phyloP scores from a whole-genome alignment of 2,329 filamentous ascomycete genomes.

The Ustulina deusta region DNA sequence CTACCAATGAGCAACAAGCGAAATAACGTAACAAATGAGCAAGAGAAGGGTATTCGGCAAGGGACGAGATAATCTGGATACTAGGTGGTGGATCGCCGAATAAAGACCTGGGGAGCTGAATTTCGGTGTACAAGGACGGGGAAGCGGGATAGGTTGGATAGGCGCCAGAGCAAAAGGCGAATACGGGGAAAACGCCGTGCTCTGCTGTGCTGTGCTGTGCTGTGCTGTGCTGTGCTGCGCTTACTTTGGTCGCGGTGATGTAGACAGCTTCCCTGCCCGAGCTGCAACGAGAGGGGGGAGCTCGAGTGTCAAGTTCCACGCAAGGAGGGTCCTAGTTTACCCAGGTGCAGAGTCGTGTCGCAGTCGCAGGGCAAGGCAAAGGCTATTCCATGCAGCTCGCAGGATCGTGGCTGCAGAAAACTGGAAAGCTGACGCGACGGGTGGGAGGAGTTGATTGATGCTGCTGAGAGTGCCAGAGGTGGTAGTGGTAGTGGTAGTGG shows the following conservation, averaged over 20 bases:
- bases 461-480: constrained; percentile 21
- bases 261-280: constrained; percentile 24
- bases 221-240: constrained; percentile 14
- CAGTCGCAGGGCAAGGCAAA: constrained; percentile 22
- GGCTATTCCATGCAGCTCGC: constrained; percentile 34
- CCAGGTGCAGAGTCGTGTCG: constrained; percentile 15
- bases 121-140: constrained; percentile 3
- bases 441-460: constrained; percentile 21
- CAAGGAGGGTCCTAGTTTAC: constrained; percentile 12
- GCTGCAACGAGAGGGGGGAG: constrained; percentile 23
- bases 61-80: constrained; percentile 13
- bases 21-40: not conserved
- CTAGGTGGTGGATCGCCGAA: constrained; percentile 5
- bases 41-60: not conserved
- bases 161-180: constrained; percentile 11
- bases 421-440: constrained; percentile 28
- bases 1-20: constrained; percentile 15
- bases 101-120: constrained; percentile 8
- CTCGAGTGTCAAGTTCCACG: constrained; percentile 17
- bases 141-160: constrained; percentile 7
- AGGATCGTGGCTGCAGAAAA: constrained; percentile 31
- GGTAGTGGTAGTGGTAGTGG: constrained; percentile 5
- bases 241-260: constrained; percentile 28
- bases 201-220: not conserved
- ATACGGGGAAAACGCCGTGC: not conserved